A percentile compares a stretch with the other conserved stretches of the same genome.
phyloP scores from a whole-genome alignment of 805 yeast genomes.

The Candida peoriensis region DNA sequence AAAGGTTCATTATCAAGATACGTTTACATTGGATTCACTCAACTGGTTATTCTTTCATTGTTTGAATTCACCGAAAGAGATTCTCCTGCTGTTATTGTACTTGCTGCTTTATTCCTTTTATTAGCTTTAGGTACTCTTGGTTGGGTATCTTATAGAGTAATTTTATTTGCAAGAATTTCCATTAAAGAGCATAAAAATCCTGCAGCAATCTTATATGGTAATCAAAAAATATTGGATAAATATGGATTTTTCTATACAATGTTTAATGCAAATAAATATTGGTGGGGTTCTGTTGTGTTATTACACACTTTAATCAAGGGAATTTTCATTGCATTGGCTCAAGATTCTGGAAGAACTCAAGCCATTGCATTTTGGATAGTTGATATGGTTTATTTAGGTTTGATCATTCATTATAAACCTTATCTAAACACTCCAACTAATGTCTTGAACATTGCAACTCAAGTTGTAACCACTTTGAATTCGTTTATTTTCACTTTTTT shows the following conservation, averaged over 20 bases:
- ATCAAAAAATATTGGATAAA: constrained; percentile 62
- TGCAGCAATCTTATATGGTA: constrained; percentile 83
- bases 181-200: constrained; percentile 63
- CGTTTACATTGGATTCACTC: constrained; percentile 81
- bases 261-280: constrained; percentile 76
- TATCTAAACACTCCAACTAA: constrained; percentile 82
- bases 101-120: constrained; percentile 68
- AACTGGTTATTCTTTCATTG: constrained; percentile 68
- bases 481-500: constrained; percentile 84
- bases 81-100: constrained; percentile 82
- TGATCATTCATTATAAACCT: constrained; percentile 62
- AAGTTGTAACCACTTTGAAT: constrained; percentile 68
- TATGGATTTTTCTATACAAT: constrained; percentile 89
- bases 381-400: constrained; percentile 65
- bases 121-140: constrained; percentile 54
- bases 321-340: constrained; percentile 72
- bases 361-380: constrained; percentile 69
- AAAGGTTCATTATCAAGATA: constrained; percentile 80
- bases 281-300: constrained; percentile 72
- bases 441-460: constrained; percentile 64
- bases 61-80: constrained; percentile 85
- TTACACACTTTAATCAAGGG: constrained; percentile 61
- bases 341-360: constrained; percentile 76
- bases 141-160: constrained; percentile 64
- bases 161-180: constrained; percentile 58